Base-by-base conservation (phyloP, 495 filamentous ascomycete species). In the Aspergillus diversus region DNA sequence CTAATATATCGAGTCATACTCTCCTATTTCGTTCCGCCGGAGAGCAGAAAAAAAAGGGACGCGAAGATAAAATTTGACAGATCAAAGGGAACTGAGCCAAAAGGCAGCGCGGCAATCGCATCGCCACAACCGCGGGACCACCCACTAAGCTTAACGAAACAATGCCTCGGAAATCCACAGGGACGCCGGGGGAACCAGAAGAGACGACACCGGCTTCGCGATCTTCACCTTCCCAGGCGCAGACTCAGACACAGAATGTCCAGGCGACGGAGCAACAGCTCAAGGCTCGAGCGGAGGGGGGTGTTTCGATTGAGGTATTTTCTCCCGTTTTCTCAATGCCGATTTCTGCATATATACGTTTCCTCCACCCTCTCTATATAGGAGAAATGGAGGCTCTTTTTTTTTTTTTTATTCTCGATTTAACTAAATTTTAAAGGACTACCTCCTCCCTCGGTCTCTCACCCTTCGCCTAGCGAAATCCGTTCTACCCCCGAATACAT, bases 401-500 rank as follows among this genome's bases (percentile, higher is more conserved):
- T 27, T 27, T 27, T 27, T 27, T 27, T 27, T 27, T 2, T 27
- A 27, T 27, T 27, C 21, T 2, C 21, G 21, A 2, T 27, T 27
- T 27, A 35, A 49, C 35, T 17, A 17, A 42, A 46, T 27, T 27
- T 27, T 52, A 57, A 54, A 97, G 93, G 95, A 99, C 72, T 88
- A 96, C 59, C 90, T 85, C 43, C 88, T 99, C 17, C 95, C 95
- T 2, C 94, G 92, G 72, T 93, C 92, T n/a, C 90, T 97, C 73
- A 92, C 97, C 46, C 90, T 91, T 51, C 87, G 95, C 27, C 86
- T 99, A 6, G 95, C 94, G 3, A 98, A 98, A 82, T 90, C 92
- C 60, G 92, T 97, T n/a, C 84, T 99, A n/a, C 95, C 95, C 0
- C 86, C 93, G 6, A 97, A 97, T 71, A 97, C 95, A 1, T 90